Evolutionary conservation across 73 alveolate species (phyloP).

Genomic region (Tetrahymena borealis): DNA sequence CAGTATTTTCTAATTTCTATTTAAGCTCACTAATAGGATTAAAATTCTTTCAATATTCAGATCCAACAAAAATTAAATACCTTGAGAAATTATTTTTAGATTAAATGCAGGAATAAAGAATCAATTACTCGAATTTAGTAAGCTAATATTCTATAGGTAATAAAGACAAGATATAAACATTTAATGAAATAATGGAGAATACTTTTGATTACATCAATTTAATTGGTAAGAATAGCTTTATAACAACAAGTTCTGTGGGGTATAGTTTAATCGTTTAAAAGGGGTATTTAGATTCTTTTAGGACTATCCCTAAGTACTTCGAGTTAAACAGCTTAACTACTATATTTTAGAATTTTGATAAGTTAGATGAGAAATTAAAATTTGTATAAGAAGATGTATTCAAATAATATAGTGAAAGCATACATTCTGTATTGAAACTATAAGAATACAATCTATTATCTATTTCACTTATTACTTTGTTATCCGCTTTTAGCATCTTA

Average conservation of each 20-base stretch:
- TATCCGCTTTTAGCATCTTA: not conserved
- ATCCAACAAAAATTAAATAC: not conserved
- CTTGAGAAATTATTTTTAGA: not conserved
- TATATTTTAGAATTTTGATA: not conserved
- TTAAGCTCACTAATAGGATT: not conserved
- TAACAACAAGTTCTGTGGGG: not conserved
- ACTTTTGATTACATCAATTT: not conserved
- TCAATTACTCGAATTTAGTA: not conserved
- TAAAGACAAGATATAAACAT: not conserved
- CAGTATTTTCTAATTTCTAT: not conserved
- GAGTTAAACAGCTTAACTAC: not conserved
- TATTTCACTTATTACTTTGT: not conserved
- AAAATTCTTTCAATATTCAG: not conserved
- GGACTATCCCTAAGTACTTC: not conserved
- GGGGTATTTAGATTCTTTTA: not conserved
- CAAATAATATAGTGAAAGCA: not conserved
- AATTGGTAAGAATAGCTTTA: not conserved
- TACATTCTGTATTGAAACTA: not conserved
- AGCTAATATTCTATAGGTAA: not conserved
- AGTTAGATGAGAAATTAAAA: not conserved
- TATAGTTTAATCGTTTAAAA: not conserved
- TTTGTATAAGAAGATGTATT: not conserved
- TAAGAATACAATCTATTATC: not conserved
- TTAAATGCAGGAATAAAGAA: not conserved
- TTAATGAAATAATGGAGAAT: not conserved